These are phyloP conservation scores for Lactarius deliciosus DNA, from an alignment of 768 basidiomycete genomes.

Conservation along the genomic window DNA sequence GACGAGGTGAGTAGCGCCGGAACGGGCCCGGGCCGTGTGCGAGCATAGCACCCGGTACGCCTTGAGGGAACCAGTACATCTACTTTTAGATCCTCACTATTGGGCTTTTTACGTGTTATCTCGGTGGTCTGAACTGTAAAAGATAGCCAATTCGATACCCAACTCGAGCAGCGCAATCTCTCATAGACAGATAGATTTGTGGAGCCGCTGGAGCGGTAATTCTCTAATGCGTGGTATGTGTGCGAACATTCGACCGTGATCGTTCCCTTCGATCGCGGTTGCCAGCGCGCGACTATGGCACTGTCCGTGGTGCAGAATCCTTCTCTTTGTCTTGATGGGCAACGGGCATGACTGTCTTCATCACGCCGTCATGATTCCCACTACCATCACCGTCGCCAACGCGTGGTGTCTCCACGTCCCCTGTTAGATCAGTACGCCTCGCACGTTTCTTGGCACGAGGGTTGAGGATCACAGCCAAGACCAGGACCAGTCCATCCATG, in stretches of 20 bases:
- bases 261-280: background rate
- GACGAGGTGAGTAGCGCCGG: conserved; percentile 21
- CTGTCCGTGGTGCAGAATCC: background rate
- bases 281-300: background rate
- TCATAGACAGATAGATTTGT: background rate
- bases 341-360: background rate
- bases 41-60: conserved; percentile 2
- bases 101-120: conserved; percentile 4
- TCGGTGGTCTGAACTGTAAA: conserved; percentile 19
- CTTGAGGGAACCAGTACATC: background rate
- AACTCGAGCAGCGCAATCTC: background rate
- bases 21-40: conserved; percentile 14
- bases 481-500: conserved; percentile 58
- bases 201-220: no score
- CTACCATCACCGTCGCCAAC: background rate
- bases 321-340: conserved; percentile 16
- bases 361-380: conserved; percentile 21
- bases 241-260: background rate
- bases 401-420: background rate
- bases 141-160: conserved; percentile 12
- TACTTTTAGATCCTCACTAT: conserved; percentile 20
- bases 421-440: background rate
- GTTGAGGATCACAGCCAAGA: conserved; percentile 65
- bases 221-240: background rate
- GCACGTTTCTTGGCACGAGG: conserved; percentile 45